A percentile compares a stretch with the other conserved stretches of the same genome.
Conservation (phyloP, 192 early-diverging fungal genomes). For the Coemansia sp. region DNA sequence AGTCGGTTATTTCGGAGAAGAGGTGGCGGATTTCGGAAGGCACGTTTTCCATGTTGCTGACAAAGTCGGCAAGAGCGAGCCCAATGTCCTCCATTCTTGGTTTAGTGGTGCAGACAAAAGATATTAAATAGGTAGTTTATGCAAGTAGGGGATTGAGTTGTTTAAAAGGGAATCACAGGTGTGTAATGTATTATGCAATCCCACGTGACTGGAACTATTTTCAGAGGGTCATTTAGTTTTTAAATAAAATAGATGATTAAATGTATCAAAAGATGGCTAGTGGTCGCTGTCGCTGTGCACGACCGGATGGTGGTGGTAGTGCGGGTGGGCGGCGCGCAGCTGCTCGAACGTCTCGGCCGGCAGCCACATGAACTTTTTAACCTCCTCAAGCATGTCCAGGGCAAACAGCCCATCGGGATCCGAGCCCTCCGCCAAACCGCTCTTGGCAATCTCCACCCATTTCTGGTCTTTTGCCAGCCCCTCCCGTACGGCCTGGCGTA, state of each 20-base stretch:
- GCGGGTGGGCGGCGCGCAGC: slow-evolving; percentile 15
- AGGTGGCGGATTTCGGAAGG: slow-evolving; percentile 50
- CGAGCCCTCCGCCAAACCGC: background rate
- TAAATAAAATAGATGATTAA: too few species aligned
- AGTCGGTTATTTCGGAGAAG: slow-evolving; percentile 46
- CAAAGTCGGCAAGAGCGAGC: slow-evolving; percentile 50
- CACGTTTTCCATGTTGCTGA: slow-evolving; percentile 52
- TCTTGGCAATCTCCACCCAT: slow-evolving; percentile 34
- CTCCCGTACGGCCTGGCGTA: slow-evolving; percentile 67
- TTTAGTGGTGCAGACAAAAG: too few species aligned
- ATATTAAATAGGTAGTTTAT: too few species aligned
- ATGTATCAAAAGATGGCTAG: too few species aligned
- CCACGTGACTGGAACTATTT: too few species aligned
- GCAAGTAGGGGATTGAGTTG: too few species aligned
- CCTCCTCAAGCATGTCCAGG: slow-evolving; percentile 8
- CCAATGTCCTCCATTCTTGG: slow-evolving; percentile 49
- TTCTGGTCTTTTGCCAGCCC: slow-evolving; percentile 51
- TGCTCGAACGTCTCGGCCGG: slow-evolving; percentile 27
- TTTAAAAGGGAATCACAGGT: too few species aligned
- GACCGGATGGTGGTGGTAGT: slow-evolving; percentile 20
- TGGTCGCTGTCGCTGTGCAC: slow-evolving; percentile 5
- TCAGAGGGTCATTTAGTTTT: too few species aligned
- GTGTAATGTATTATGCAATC: too few species aligned
- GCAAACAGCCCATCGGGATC: slow-evolving; percentile 15
- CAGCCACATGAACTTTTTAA: slow-evolving; percentile 20